A percentile compares a stretch with the other conserved stretches of the same genome.
Evolutionary conservation across 2,329 filamentous ascomycete genomes (phyloP).

Genomic region (Arthrobotrys sphaeroides): DNA sequence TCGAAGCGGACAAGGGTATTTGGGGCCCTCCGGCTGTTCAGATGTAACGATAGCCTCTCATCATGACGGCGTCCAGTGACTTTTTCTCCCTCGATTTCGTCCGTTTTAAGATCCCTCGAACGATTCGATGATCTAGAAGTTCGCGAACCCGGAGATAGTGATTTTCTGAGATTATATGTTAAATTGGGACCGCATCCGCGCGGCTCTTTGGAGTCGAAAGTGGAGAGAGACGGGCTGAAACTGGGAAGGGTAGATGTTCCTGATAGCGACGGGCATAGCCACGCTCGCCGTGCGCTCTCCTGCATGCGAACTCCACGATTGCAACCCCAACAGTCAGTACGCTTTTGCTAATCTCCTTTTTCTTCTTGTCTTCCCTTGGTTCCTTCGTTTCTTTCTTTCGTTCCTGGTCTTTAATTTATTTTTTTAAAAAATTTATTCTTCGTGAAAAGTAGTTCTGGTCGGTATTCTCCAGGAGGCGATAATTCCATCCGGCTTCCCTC

Average conservation of each 20-base stretch:
- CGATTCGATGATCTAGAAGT: too few species aligned
- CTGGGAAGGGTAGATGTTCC: constrained; percentile 23
- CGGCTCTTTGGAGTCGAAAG: constrained; percentile 5
- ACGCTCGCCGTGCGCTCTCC: not conserved
- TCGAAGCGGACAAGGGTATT: not conserved
- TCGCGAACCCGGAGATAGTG: not conserved
- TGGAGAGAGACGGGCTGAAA: constrained; percentile 9
- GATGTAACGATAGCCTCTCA: constrained; percentile 5
- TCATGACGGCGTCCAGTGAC: not conserved
- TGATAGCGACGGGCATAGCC: constrained; percentile 51
- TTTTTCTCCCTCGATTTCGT: not conserved
- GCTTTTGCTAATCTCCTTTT: constrained; percentile 13
- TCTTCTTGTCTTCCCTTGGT: not conserved
- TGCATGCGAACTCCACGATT: constrained; percentile 4
- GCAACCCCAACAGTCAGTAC: constrained; percentile 10
- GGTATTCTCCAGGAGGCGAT: not conserved
- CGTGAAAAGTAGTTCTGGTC: too few species aligned
- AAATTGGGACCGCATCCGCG: constrained; percentile 22
- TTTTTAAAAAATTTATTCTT: too few species aligned
- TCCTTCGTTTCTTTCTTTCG: not conserved
- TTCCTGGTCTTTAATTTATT: not conserved
- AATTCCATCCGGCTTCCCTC: too few species aligned
- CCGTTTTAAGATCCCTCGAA: too few species aligned
- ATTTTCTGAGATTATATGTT: not conserved
- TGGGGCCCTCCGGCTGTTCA: not conserved